These are phyloP conservation scores for Podospora australis DNA, from an alignment of 495 filamentous ascomycete species.

Conservation along the genomic window DNA sequence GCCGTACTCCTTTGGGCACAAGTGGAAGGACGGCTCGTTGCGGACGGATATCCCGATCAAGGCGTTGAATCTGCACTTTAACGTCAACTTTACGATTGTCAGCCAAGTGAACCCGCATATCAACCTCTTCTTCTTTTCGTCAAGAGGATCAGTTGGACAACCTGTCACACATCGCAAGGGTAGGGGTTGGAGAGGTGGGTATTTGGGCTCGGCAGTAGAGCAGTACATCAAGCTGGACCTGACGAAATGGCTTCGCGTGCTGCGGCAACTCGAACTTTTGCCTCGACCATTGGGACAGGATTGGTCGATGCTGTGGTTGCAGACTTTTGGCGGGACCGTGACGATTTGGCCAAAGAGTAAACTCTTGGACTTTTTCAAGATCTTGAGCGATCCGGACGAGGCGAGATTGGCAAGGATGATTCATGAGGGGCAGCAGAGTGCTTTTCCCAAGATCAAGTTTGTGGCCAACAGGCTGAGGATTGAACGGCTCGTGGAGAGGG, in stretches of 20 bases:
- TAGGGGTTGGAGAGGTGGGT: constrained; percentile 93
- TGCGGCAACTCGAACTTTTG: constrained; percentile 84
- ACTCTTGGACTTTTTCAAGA: constrained; percentile 72
- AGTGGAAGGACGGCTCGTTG: constrained; percentile 95
- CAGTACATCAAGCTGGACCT: constrained; percentile 93
- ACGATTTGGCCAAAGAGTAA: constrained; percentile 87
- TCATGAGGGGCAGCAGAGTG: constrained; percentile 73
- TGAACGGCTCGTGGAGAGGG: constrained; percentile 71
- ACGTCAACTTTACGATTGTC: constrained; percentile 95
- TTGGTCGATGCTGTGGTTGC: constrained; percentile 93
- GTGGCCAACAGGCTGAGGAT: constrained; percentile 78
- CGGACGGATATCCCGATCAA: constrained; percentile 94
- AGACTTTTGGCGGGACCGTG: constrained; percentile 88
- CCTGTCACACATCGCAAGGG: constrained; percentile 92
- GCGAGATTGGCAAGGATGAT: constrained; percentile 80
- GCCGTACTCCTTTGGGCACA: constrained; percentile 90
- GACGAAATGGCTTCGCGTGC: constrained; percentile 92
- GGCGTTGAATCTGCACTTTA: constrained; percentile 90
- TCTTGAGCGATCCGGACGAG: constrained; percentile 73
- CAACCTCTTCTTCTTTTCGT: constrained; percentile 97
- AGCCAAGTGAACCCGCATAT: constrained; percentile 96
- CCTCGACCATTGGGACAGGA: constrained; percentile 90
- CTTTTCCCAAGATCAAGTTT: constrained; percentile 87
- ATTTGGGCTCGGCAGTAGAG: constrained; percentile 82
- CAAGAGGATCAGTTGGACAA: constrained; percentile 79